phyloP scores from a whole-genome alignment of 495 filamentous ascomycete genomes.

The Rhypophila decipiens region DNA sequence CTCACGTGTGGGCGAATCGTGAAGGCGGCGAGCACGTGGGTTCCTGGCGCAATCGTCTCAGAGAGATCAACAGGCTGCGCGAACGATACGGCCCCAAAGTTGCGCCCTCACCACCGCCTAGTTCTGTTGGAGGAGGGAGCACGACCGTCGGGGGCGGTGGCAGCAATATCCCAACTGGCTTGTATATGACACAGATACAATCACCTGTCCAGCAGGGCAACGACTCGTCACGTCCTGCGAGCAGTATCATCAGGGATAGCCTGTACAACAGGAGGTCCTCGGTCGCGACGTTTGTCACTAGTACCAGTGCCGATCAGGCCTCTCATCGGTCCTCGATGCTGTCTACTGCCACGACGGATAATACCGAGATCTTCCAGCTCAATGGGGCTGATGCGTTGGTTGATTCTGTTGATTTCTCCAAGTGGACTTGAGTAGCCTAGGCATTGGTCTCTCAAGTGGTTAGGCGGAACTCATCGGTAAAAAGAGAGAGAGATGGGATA shows the following conservation, averaged over 20 bases:
- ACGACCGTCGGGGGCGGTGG: conserved; percentile 4
- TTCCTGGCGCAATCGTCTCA: conserved; percentile 80
- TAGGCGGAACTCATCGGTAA: too few relatives aligned
- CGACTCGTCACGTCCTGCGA: conserved; percentile 29
- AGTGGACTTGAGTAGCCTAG: conserved; percentile 40
- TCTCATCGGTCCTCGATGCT: conserved; percentile 48
- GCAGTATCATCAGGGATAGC: conserved; percentile 46
- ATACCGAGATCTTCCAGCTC: conserved; percentile 36
- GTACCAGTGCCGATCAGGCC: conserved; percentile 35
- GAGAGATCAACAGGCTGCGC: conserved; percentile 75
- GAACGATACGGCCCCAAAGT: conserved; percentile 48
- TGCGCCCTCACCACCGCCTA: conserved; percentile 35
- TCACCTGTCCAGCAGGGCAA: conserved; percentile 2
- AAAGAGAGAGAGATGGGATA: not conserved
- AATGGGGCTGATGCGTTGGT: conserved; percentile 43
- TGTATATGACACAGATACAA: conserved; percentile 2
- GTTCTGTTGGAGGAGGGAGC: conserved; percentile 26
- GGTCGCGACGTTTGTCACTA: conserved; percentile 51
- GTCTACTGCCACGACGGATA: conserved; percentile 41
- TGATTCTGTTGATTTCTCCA: conserved; percentile 55
- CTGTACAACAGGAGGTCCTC: conserved; percentile 44
- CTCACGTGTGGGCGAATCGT: conserved; percentile 74
- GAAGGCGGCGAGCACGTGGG: conserved; percentile 80
- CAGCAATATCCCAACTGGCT: not conserved
- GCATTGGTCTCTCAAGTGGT: not conserved